A percentile compares a stretch with the other conserved stretches of the same genome.
Conservation (phyloP, 768 basidiomycete species). For the Boletus patriciae region DNA sequence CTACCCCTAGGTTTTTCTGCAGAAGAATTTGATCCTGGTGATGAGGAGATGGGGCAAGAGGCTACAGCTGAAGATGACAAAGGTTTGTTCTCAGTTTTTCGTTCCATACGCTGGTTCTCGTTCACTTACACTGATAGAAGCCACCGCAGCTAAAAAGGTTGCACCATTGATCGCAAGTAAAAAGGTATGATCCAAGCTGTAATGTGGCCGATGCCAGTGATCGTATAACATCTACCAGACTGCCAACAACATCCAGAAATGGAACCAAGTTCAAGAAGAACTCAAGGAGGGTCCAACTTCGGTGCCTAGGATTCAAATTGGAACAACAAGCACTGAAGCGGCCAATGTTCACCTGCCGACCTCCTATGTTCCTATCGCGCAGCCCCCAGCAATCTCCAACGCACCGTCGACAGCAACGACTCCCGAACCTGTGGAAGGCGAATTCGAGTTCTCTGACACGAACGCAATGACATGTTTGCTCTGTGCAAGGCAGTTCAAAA, state of each 20-base stretch:
- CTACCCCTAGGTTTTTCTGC: conserved; percentile 64
- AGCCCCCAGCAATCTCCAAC: conserved; percentile 16
- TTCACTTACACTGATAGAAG: conserved; percentile 30
- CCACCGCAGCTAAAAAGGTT: conserved; percentile 61
- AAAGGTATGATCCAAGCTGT: conserved; percentile 52
- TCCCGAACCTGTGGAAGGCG: conserved; percentile 49
- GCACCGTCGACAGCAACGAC: conserved; percentile 34
- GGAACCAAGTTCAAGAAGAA: conserved; percentile 95
- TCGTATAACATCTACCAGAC: conserved; percentile 43
- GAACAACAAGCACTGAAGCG: conserved; percentile 9
- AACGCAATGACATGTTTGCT: conserved; percentile 78
- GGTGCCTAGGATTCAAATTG: conserved; percentile 19
- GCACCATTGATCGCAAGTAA: conserved; percentile 81
- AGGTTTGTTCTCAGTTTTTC: conserved; percentile 26
- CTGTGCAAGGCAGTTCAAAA: conserved; percentile 92
- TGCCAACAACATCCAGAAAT: conserved; percentile 89
- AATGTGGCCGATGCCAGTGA: neutral
- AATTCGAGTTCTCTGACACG: conserved; percentile 84
- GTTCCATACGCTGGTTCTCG: neutral
- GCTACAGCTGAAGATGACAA: conserved; percentile 48
- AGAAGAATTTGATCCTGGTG: conserved; percentile 51
- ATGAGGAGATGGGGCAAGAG: conserved; percentile 45
- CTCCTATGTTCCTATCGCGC: conserved; percentile 8
- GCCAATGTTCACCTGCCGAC: neutral
- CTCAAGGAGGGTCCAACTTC: conserved; percentile 50